These are phyloP conservation scores for Malassezia brasiliensis DNA, from an alignment of 1,284 basidiomycete species.

Conservation along the genomic window DNA sequence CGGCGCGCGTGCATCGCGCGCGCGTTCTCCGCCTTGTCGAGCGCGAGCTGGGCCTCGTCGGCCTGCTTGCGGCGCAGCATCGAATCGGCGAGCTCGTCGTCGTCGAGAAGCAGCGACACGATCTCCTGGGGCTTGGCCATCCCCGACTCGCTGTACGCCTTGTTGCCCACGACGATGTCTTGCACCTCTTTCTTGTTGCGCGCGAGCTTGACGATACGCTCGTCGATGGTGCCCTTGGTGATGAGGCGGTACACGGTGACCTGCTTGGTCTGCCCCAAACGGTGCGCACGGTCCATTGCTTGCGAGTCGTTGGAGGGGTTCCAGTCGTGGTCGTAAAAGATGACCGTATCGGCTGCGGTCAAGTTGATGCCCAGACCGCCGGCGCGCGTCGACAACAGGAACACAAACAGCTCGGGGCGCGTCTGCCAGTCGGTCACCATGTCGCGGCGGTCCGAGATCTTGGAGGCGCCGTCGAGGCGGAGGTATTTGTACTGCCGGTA, in stretches of 20 bases:
- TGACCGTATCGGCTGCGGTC: constrained; percentile 82
- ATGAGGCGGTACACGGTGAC: constrained; percentile 97
- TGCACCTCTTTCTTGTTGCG: constrained; percentile 53
- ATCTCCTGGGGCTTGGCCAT: constrained; percentile 94
- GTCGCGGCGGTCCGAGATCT: constrained; percentile 89
- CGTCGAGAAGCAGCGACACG: constrained; percentile 85
- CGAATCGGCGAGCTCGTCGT: constrained; percentile 58
- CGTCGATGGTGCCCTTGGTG: constrained; percentile 93
- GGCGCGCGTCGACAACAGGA: constrained; percentile 81
- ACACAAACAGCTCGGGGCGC: constrained; percentile 55
- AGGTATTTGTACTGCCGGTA: constrained; percentile 97
- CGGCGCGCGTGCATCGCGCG: constrained; percentile 41
- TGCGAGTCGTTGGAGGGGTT: constrained; percentile 90
- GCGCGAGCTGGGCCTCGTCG: constrained; percentile 40
- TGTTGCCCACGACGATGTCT: constrained; percentile 97
- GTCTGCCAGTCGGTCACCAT: constrained; percentile 99
- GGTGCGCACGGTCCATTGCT: constrained; percentile 98
- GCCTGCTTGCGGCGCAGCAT: constrained; percentile 47
- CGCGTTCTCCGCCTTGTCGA: constrained; percentile 44
- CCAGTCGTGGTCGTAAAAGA: constrained; percentile 99
- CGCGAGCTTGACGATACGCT: constrained; percentile 70
- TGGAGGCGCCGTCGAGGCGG: constrained; percentile 85
- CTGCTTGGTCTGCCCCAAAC: constrained; percentile 94
- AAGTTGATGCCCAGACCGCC: constrained; percentile 97
- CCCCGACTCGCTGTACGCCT: constrained; percentile 56